phyloP scores from a whole-genome alignment of 202 grass and related monocot species.

The Alloteropsis angusta region DNA sequence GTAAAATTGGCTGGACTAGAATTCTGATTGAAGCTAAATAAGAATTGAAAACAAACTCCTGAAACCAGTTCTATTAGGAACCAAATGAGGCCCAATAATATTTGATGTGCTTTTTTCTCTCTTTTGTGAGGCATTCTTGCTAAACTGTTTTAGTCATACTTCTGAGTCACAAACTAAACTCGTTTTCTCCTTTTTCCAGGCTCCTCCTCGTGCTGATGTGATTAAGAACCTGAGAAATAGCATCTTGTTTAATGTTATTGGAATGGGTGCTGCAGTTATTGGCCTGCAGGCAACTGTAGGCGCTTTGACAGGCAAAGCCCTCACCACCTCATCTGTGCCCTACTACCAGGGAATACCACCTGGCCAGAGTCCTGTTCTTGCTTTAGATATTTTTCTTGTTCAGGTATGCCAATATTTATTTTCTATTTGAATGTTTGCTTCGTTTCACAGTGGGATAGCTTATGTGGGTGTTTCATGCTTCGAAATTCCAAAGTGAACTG shows the following conservation, averaged over 20 bases:
- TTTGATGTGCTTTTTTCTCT: not conserved
- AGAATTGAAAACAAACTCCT: not conserved
- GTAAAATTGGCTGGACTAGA: not conserved
- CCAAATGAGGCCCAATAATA: not conserved
- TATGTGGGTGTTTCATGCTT: not conserved
- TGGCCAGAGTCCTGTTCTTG: constrained; percentile 76
- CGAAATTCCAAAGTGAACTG: not conserved
- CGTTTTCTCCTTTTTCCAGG: constrained; percentile 37
- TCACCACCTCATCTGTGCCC: constrained; percentile 60
- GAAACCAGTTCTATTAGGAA: not conserved
- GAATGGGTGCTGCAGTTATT: constrained; percentile 76
- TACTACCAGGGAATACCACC: constrained; percentile 70
- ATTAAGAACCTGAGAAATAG: constrained; percentile 76
- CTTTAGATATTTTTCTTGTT: constrained; percentile 79
- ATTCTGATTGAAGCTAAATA: not conserved
- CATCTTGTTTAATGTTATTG: constrained; percentile 58
- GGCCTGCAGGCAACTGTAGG: constrained; percentile 85
- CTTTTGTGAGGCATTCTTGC: not conserved
- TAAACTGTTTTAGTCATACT: not conserved
- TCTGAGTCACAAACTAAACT: not conserved
- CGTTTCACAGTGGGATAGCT: not conserved
- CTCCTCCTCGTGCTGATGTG: constrained; percentile 68
- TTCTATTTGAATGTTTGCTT: not conserved
- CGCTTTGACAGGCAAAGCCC: constrained; percentile 64
- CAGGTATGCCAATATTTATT: constrained; percentile 45